A percentile compares a stretch with the other conserved stretches of the same genome.
Evolutionary conservation across 306 rosid species (phyloP).

Genomic region (Hylodesmum podocarpum): DNA sequence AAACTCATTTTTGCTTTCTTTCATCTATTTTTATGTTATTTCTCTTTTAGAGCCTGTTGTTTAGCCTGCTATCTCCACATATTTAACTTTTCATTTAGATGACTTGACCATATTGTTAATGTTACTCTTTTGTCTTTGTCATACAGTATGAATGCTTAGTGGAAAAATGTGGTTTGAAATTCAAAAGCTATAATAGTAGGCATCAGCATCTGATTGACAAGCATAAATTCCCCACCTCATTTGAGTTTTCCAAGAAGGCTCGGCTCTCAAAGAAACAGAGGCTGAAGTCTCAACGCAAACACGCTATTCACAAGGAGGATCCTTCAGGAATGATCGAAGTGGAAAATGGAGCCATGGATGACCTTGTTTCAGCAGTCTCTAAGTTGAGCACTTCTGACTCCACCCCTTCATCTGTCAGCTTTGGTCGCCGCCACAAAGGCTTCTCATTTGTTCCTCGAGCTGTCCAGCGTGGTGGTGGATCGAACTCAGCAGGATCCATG

Average conservation of each 20-base stretch:
- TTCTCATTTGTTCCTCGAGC: conserved; percentile 69
- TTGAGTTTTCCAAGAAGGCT: conserved; percentile 73
- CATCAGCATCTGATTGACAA: conserved; percentile 92
- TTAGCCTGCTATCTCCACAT: not conserved
- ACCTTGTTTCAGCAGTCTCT: conserved; percentile 76
- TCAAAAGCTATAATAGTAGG: conserved; percentile 75
- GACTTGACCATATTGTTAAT: not conserved
- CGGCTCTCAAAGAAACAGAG: conserved; percentile 74
- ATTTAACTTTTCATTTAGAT: not conserved
- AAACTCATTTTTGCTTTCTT: not conserved
- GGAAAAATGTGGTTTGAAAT: conserved; percentile 85
- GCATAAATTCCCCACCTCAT: conserved; percentile 80
- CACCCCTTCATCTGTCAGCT: conserved; percentile 80
- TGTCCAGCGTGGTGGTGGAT: conserved; percentile 54
- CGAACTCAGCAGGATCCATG: conserved; percentile 39
- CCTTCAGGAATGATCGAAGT: conserved; percentile 74
- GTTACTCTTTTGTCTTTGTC: not conserved
- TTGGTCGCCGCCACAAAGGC: conserved; percentile 78
- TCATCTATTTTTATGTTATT: not conserved
- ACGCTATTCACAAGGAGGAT: conserved; percentile 41
- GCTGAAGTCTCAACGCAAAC: conserved; percentile 58
- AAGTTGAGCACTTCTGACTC: conserved; percentile 77
- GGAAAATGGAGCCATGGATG: conserved; percentile 67
- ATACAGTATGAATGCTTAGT: conserved; percentile 88
- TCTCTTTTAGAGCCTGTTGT: not conserved